Evolutionary conservation across 78 protist species (phyloP).

Genomic region (Anaeramoeba flamelloides): DNA sequence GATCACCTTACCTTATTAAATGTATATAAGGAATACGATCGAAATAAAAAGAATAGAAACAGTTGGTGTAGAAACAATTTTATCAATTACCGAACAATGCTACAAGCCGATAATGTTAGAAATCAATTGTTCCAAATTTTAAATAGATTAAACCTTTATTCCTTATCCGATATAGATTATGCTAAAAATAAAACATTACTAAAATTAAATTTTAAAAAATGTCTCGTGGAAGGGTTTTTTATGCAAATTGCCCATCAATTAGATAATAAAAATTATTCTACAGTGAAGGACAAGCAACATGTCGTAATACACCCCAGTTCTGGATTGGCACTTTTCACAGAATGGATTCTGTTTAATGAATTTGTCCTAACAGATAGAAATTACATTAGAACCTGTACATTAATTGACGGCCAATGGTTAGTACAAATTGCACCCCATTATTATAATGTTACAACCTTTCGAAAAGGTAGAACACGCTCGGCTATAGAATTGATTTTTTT

Average conservation of each 20-base stretch:
- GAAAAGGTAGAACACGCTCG: no score
- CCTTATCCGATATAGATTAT: slow-evolving; percentile 52
- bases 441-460: slow-evolving; percentile 62
- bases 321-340: slow-evolving; percentile 69
- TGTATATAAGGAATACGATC: slow-evolving; percentile 81
- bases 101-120: slow-evolving; percentile 75
- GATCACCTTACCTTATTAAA: slow-evolving; percentile 92
- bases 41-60: not conserved
- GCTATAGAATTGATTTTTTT: no score
- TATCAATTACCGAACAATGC: slow-evolving; percentile 61
- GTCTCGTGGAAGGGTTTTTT: slow-evolving; percentile 76
- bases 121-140: slow-evolving; percentile 27
- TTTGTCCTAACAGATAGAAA: slow-evolving; percentile 80
- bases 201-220: slow-evolving; percentile 58
- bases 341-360: slow-evolving; percentile 87
- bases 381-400: slow-evolving; percentile 81
- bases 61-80: slow-evolving; percentile 68
- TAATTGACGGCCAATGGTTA: slow-evolving; percentile 35
- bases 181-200: slow-evolving; percentile 26
- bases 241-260: no score
- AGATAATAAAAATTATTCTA: slow-evolving; percentile 74
- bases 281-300: slow-evolving; percentile 86
- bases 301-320: slow-evolving; percentile 86
- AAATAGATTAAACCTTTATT: not conserved
- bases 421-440: slow-evolving; percentile 57